Evolutionary conservation across 805 yeast species (phyloP).

Genomic region (Phaffomyces antillensis): DNA sequence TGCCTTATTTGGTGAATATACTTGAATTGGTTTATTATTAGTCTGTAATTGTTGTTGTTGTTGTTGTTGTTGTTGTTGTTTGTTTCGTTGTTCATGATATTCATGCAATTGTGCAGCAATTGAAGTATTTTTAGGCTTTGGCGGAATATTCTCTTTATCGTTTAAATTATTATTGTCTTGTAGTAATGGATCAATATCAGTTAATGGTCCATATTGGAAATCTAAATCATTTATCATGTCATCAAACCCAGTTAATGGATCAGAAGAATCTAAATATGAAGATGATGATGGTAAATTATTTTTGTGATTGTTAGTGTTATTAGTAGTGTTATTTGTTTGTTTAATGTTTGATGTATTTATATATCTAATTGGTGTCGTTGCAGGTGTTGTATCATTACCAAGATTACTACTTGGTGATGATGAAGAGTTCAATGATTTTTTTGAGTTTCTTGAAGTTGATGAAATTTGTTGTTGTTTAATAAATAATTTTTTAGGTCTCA

Average conservation of each 20-base stretch:
- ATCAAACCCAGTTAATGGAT: conserved; percentile 33
- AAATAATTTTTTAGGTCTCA: conserved; percentile 21
- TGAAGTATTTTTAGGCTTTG: conserved; percentile 20
- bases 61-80: conserved; percentile 1
- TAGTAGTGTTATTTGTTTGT: too few relatives aligned
- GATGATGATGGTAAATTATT: conserved; percentile 6
- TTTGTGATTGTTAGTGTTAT: neutral
- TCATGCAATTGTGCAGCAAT: conserved; percentile 13
- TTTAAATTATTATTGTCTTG: conserved; percentile 7
- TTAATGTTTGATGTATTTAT: neutral
- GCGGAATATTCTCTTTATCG: conserved; percentile 34
- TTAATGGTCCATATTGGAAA: conserved; percentile 23
- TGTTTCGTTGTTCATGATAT: conserved; percentile 11
- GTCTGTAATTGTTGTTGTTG: neutral
- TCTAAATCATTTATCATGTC: conserved; percentile 25
- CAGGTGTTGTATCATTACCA: conserved; percentile 16
- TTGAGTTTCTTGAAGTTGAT: conserved; percentile 2
- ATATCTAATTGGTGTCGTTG: conserved; percentile 11
- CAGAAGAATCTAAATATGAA: conserved; percentile 17
- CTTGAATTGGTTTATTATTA: neutral
- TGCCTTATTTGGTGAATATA: conserved; percentile 4
- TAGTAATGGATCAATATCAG: conserved; percentile 26
- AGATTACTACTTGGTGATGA: conserved; percentile 15
- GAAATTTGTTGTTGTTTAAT: conserved; percentile 4
- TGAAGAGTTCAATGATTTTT: conserved; percentile 5